Conservation (phyloP, 2,329 filamentous ascomycete species). For the Colletotrichum limetticola region DNA sequence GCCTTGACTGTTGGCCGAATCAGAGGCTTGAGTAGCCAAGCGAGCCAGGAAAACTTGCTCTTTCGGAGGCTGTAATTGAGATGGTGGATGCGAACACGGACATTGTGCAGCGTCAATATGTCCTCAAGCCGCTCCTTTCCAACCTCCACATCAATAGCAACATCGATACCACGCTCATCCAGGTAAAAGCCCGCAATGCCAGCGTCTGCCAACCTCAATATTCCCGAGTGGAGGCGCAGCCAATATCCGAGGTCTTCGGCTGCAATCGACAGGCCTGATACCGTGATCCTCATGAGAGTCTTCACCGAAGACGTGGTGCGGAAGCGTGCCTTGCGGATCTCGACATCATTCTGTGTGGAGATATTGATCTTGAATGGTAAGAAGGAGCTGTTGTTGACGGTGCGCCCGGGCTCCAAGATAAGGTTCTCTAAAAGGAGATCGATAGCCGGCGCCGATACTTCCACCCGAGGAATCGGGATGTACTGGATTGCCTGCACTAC, state of each 20-base stretch:
- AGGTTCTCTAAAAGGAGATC: constrained; percentile 92
- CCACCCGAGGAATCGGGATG: constrained; percentile 89
- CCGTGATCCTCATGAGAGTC: constrained; percentile 79
- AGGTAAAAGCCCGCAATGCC: constrained; percentile 88
- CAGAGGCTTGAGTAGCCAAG: constrained; percentile 87
- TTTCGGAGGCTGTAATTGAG: constrained; percentile 81
- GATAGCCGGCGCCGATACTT: constrained; percentile 83
- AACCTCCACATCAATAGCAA: constrained; percentile 86
- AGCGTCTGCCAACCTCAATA: constrained; percentile 81
- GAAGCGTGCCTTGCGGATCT: constrained; percentile 82
- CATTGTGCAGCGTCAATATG: constrained; percentile 79
- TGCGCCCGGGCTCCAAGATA: constrained; percentile 87
- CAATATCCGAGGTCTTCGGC: constrained; percentile 93
- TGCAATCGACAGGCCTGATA: constrained; percentile 84
- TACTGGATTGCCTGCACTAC: constrained; percentile 83
- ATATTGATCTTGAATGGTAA: constrained; percentile 85
- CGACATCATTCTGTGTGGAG: constrained; percentile 86
- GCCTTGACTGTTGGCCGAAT: constrained; percentile 83
- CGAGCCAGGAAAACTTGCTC: constrained; percentile 80
- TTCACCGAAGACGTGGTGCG: constrained; percentile 73
- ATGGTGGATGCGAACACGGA: constrained; percentile 86
- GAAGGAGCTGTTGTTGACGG: constrained; percentile 88
- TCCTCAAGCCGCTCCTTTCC: constrained; percentile 82
- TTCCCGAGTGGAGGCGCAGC: constrained; percentile 80
- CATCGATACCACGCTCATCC: constrained; percentile 87